A percentile compares a stretch with the other conserved stretches of the same genome.
Evolutionary conservation across 129 eudicot species (phyloP).

Genomic region (Arctium minus): DNA sequence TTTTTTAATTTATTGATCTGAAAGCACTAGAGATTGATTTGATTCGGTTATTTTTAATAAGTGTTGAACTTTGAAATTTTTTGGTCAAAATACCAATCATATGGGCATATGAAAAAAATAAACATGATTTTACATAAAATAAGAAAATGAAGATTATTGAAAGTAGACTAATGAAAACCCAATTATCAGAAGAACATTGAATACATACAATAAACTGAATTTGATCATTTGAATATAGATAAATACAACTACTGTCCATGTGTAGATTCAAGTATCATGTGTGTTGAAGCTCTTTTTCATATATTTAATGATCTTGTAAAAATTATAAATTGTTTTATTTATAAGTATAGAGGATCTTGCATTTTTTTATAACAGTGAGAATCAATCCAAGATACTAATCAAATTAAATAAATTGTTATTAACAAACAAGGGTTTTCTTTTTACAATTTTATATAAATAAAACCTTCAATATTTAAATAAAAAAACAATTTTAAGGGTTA

Average conservation of each 20-base stretch:
- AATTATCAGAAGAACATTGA: constrained; percentile 24
- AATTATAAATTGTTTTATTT: too few relatives aligned
- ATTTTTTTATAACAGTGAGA: too few relatives aligned
- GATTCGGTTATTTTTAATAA: background rate
- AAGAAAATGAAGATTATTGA: background rate
- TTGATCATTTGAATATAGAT: constrained; percentile 2
- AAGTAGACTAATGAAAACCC: background rate
- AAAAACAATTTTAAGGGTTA: too few relatives aligned
- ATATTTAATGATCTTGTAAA: too few relatives aligned
- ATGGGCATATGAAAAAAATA: background rate
- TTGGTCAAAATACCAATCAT: background rate
- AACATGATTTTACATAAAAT: background rate
- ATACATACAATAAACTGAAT: constrained; percentile 15
- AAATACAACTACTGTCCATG: constrained; percentile 21
- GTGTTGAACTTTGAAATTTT: background rate
- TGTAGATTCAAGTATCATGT: constrained; percentile 19
- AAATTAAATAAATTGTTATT: too few relatives aligned
- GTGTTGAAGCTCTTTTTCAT: constrained; percentile 4
- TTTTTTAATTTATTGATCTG: background rate
- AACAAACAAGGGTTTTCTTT: too few relatives aligned
- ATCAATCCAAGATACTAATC: too few relatives aligned
- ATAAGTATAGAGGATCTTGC: too few relatives aligned
- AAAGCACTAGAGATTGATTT: background rate
- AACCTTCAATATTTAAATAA: too few relatives aligned
- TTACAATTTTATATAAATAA: too few relatives aligned